Base-by-base conservation (phyloP, 495 filamentous ascomycete genomes). In the Friedmanniomyces endolithicus region DNA sequence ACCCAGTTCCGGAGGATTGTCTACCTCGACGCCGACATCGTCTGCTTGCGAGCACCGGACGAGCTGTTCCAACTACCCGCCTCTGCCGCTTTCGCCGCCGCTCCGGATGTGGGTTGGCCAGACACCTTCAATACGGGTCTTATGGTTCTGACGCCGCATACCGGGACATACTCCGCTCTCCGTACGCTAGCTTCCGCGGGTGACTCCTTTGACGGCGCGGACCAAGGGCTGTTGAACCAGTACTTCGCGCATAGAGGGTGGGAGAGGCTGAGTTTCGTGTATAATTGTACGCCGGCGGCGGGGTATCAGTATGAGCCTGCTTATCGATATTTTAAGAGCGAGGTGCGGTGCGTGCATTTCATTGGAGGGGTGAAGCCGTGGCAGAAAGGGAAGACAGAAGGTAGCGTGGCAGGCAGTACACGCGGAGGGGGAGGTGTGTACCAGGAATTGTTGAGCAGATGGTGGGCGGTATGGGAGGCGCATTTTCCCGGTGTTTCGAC, bases 111-210 rank as follows among this genome's bases (percentile, higher is more conserved):
- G 62, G 92, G 92, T 63, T 99, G 94, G 94, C 92, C 92, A 29
- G 92, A 99, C 72, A 79, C 88, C 57, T 99, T 99, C 78, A 99
- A 99, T 72, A 90, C 87, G 44, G 92, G 92, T 55, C 76, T 99
- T 48, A 92, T 99, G 86, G 87, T 85, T 41, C 69, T 97, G 43
- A 84, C 78, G 24, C 92, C 92, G 17, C 87, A 94, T 67, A 71
- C 87, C 76, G 83, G 83, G 50, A 89, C 94, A 55, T 95, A 92
- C 68, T 83, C 85, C 64, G 84, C 88, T 23, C 75, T 99, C 63
- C 74, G 79, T 56, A 85, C 85, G 48, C 77, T 96, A 68, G 90
- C 94, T 25, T 77, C 88, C 57, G 72, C 83, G 33, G 89, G 88
- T 48, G 85, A 87, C 66, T 95, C 88, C 62, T 99, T 99, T 63